Evolutionary conservation across 2,329 filamentous ascomycete genomes (phyloP).

Genomic region (Ophiosphaerella narmari): DNA sequence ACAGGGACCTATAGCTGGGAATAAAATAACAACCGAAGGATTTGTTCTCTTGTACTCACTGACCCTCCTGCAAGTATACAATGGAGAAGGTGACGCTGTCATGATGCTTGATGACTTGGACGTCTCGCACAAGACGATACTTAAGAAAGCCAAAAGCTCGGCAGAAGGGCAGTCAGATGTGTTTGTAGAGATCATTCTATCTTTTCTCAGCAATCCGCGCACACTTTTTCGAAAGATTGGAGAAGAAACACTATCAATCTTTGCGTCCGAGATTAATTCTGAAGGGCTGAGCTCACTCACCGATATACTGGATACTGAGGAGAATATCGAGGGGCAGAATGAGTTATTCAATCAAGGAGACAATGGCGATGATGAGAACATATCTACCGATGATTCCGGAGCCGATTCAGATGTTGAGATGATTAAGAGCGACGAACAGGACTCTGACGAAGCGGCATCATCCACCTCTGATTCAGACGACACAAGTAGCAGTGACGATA

Average conservation of each 20-base stretch:
- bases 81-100: conserved; percentile 83
- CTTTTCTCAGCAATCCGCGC: conserved; percentile 84
- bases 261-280: conserved; percentile 73
- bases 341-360: conserved; percentile 75
- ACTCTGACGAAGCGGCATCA: conserved; percentile 31
- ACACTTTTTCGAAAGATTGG: conserved; percentile 83
- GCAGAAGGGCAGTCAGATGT: conserved; percentile 29
- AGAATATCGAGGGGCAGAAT: conserved; percentile 81
- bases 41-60: conserved; percentile 83
- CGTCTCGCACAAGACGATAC: conserved; percentile 69
- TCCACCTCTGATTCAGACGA: conserved; percentile 19
- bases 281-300: conserved; percentile 70
- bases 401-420: conserved; percentile 53
- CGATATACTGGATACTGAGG: conserved; percentile 75
- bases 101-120: conserved; percentile 82
- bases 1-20: conserved; percentile 31
- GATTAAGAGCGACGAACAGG: conserved; percentile 45
- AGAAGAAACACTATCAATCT: conserved; percentile 84
- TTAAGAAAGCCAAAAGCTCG: conserved; percentile 43
- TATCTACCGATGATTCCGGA: conserved; percentile 54
- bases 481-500: conserved; percentile 27
- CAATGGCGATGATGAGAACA: conserved; percentile 45
- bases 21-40: conserved; percentile 58
- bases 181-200: conserved; percentile 86
- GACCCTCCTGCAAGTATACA: conserved; percentile 86